A percentile compares a stretch with the other conserved stretches of the same genome.
phyloP scores from a whole-genome alignment of 2,329 filamentous ascomycete species.

The Colletotrichum zoysiae region DNA sequence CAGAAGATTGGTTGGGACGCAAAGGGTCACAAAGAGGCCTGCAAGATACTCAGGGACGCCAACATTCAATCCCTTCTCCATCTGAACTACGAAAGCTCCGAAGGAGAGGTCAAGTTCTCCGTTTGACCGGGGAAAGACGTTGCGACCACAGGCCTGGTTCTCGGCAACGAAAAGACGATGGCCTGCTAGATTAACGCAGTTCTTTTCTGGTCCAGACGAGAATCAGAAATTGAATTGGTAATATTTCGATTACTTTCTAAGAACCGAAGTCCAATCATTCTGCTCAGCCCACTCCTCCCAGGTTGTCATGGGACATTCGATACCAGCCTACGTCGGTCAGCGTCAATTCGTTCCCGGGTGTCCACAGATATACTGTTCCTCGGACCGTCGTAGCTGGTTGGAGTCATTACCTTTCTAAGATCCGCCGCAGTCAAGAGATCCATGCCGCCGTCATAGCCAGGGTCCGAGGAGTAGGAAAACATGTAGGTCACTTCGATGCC shows the following conservation, averaged over 20 bases:
- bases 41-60: not conserved
- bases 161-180: not conserved
- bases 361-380: too few species aligned
- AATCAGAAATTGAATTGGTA: not conserved
- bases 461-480: conserved; percentile 61
- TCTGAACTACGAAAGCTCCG: not conserved
- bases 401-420: conserved; percentile 54
- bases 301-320: conserved; percentile 59
- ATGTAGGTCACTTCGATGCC: conserved; percentile 60
- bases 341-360: conserved; percentile 11
- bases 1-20: not conserved
- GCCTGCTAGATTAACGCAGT: not conserved
- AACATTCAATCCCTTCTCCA: not conserved
- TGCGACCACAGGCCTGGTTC: not conserved
- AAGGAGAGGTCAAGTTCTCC: not conserved
- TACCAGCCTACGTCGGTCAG: conserved; percentile 35
- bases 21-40: not conserved
- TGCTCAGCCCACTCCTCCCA: conserved; percentile 53
- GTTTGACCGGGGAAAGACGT: not conserved
- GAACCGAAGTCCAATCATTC: conserved; percentile 52
- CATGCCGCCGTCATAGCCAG: conserved; percentile 63
- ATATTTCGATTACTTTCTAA: conserved; percentile 33
- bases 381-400: too few species aligned
- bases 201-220: not conserved
- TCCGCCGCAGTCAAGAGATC: conserved; percentile 58